These are phyloP conservation scores for Primulina eburnea DNA, from an alignment of 257 asterid genomes.

Conservation along the genomic window DNA sequence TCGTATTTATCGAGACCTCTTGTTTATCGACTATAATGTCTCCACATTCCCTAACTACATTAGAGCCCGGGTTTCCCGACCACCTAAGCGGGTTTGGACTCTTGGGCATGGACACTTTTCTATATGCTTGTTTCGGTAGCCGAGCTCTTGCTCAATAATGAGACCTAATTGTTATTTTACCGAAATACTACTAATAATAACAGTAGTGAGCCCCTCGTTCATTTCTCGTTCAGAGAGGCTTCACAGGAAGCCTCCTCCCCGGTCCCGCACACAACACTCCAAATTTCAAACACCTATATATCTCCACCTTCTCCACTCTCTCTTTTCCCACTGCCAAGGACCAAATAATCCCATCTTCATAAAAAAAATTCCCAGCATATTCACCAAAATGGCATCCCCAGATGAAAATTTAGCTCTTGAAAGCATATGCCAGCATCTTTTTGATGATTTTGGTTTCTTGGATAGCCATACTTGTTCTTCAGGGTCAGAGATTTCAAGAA, in stretches of 20 bases:
- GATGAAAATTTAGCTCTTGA: conserved; percentile 59
- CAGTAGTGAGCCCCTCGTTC: conserved; percentile 11
- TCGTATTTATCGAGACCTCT: too few species aligned
- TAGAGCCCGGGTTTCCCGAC: too few species aligned
- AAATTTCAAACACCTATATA: conserved; percentile 34
- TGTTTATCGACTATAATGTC: too few species aligned
- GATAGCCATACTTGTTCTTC: conserved; percentile 36
- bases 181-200: too few species aligned
- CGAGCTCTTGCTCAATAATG: too few species aligned
- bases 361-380: neutral
- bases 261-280: neutral
- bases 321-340: conserved; percentile 40
- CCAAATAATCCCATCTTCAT: neutral
- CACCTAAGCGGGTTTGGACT: too few species aligned
- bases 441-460: conserved; percentile 54
- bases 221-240: conserved; percentile 33
- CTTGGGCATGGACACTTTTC: too few species aligned
- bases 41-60: too few species aligned
- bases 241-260: conserved; percentile 5
- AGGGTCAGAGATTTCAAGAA: conserved; percentile 37
- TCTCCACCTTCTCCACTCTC: conserved; percentile 34
- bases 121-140: too few species aligned
- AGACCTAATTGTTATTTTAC: too few species aligned
- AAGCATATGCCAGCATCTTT: conserved; percentile 63
- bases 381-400: conserved; percentile 42